phyloP scores from a whole-genome alignment of 768 basidiomycete species.

The Russula sp. region DNA sequence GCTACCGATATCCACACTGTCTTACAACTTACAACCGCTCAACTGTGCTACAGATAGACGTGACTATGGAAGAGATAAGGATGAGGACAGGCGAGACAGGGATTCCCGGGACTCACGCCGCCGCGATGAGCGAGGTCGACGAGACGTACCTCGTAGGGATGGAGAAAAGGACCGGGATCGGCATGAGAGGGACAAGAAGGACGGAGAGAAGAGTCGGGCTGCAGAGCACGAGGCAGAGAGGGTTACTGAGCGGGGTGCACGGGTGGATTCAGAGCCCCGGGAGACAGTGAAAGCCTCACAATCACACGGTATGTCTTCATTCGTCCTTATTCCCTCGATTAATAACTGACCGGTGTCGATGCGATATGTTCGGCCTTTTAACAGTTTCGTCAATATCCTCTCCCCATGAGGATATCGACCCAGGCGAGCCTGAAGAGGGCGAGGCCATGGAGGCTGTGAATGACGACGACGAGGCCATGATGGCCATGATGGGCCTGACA shows the following conservation, averaged over 20 bases:
- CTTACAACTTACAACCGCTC: not conserved
- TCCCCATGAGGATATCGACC: slow-evolving; percentile 11
- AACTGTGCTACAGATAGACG: slow-evolving; percentile 19
- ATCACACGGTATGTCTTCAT: slow-evolving; percentile 12
- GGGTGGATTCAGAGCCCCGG: slow-evolving; percentile 30
- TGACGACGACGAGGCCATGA: slow-evolving; percentile 78
- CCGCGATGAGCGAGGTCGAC: slow-evolving; percentile 31
- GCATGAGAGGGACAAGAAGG: slow-evolving; percentile 33
- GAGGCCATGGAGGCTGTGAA: slow-evolving; percentile 52
- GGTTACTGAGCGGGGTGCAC: slow-evolving; percentile 42
- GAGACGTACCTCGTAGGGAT: slow-evolving; percentile 27
- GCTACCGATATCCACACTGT: not conserved
- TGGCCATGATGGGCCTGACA: slow-evolving; percentile 83
- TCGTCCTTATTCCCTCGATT: not conserved
- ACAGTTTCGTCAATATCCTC: slow-evolving; percentile 3
- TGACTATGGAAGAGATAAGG: slow-evolving; percentile 26
- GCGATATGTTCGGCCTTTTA: not conserved
- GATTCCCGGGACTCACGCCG: slow-evolving; percentile 24
- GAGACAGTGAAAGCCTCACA: slow-evolving; percentile 26
- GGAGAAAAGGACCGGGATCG: slow-evolving; percentile 31
- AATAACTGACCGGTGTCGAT: not conserved
- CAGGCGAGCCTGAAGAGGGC: slow-evolving; percentile 50
- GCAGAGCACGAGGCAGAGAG: slow-evolving; percentile 41
- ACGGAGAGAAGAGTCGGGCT: slow-evolving; percentile 44
- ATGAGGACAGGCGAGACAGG: slow-evolving; percentile 29